Evolutionary conservation across 2,329 filamentous ascomycete species (phyloP).

Genomic region (Ophiognomonia clavigignenti-juglandacearum): DNA sequence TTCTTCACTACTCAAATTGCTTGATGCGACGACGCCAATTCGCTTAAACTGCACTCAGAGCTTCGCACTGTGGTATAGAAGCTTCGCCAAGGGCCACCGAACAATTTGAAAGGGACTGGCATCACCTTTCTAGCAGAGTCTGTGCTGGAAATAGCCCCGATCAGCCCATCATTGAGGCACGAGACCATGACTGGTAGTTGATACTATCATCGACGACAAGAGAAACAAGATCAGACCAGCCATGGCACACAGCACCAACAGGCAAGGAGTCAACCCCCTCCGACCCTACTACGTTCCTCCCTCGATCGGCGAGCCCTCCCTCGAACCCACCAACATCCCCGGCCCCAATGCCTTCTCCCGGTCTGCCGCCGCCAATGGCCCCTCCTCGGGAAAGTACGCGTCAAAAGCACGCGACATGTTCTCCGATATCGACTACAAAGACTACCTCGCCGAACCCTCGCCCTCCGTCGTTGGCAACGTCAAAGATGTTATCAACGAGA

Average conservation of each 20-base stretch:
- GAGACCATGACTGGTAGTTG: conserved; percentile 2
- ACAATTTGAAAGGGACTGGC: background rate
- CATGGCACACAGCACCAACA: conserved; percentile 37
- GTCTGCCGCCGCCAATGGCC: conserved; percentile 31
- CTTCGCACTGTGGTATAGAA: background rate
- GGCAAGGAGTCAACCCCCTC: conserved; percentile 55
- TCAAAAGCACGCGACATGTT: conserved; percentile 78
- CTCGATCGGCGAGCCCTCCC: conserved; percentile 44
- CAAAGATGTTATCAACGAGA: conserved; percentile 74
- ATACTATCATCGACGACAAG: conserved; percentile 26
- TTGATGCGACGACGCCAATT: background rate
- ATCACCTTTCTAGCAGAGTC: no score
- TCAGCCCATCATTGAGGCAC: conserved; percentile 9
- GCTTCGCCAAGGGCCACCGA: background rate
- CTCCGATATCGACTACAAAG: conserved; percentile 86
- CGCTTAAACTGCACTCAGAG: background rate
- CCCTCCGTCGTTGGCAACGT: conserved; percentile 70
- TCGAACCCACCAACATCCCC: conserved; percentile 30
- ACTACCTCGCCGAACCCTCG: conserved; percentile 73
- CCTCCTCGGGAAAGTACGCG: conserved; percentile 42
- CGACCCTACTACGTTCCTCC: conserved; percentile 66
- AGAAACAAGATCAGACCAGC: background rate
- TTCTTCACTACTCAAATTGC: background rate
- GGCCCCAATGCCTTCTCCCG: conserved; percentile 39
- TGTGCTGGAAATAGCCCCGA: no score